Evolutionary conservation across 2,329 filamentous ascomycete species (phyloP), one percentile per base, ranked within the genome.

Genomic region (Sporothrix sp.): DNA sequence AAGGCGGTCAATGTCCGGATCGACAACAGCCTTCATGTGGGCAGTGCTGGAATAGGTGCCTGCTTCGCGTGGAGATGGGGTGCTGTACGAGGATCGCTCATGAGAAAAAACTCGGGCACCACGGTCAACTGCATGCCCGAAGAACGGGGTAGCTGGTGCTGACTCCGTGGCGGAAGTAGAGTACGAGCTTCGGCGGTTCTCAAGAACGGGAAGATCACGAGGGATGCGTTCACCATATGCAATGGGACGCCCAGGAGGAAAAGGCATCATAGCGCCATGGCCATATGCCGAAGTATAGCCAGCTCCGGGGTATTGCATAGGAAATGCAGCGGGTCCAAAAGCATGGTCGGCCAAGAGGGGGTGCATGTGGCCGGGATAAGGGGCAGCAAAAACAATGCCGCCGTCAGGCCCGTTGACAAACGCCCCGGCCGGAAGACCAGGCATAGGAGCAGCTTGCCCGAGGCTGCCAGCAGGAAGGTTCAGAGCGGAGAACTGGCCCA

Each of bases 111-210:
- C 73, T 23, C 78, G 74, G 49, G 78, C 71, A 37, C 74, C 53
- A 3, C 56, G 78, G 59, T 74, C 75, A 52, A 85, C 71, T 56
- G 75, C 66, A 46, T 73, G 72, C 50, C 75, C 76, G 57, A 82
- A 83, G 59, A 79, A 80, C 0, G 83, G 82, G 27, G 79, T 85
- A 4, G 81, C 76, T 3, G 80, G 76, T 23, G 78, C 76, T 7
- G 81, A 84, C 63, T 83, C 81, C 4, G 74, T 84, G 2, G 59
- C 60, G 10, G 59, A 62, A 25, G 81, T 84, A 1, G 81, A 84
- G 63, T 84, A 83, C 2, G 81, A 84, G 14, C 78, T 79, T 48
- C 81, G 78, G 21, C 81, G 79, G 53, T 83, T 82, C 58, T 84
- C 79, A 27, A 84, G 68, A 28, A 71, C 75, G 16, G 80, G 81